Evolutionary conservation across 148 eudicot genomes (phyloP).

Genomic region (Rheum nobile): DNA sequence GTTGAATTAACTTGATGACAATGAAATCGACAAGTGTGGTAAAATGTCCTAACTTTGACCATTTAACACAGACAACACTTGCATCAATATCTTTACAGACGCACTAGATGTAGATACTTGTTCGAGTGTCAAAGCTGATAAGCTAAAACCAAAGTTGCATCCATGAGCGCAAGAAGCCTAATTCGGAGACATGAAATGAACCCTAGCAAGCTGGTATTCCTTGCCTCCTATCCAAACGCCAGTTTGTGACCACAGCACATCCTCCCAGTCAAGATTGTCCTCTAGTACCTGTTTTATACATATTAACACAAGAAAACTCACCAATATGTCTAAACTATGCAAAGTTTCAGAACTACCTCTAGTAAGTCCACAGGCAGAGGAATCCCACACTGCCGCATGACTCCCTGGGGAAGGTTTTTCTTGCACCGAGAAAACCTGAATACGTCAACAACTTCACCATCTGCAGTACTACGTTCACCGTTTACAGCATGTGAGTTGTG

Average conservation of each 20-base stretch:
- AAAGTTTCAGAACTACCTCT: conserved; percentile 40
- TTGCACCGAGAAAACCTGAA: conserved; percentile 91
- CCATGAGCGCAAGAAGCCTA: conserved; percentile 11
- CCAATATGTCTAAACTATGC: background rate
- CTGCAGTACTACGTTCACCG: conserved; percentile 42
- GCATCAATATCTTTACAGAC: conserved; percentile 2
- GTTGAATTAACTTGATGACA: background rate
- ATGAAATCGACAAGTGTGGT: background rate
- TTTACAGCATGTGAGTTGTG: conserved; percentile 36
- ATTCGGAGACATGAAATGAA: conserved; percentile 54
- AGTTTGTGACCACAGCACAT: conserved; percentile 61
- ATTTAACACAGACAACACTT: background rate
- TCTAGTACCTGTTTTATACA: conserved; percentile 40
- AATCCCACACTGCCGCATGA: conserved; percentile 63
- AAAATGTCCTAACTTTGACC: background rate
- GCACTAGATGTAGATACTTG: background rate
- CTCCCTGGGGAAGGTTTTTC: conserved; percentile 68
- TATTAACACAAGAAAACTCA: no score
- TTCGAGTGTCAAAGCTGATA: background rate
- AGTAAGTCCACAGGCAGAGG: conserved; percentile 79
- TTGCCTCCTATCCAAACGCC: conserved; percentile 57
- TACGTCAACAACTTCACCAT: conserved; percentile 57
- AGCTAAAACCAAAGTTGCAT: background rate
- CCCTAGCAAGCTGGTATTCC: conserved; percentile 52
- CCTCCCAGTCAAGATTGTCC: conserved; percentile 68